phyloP scores from a whole-genome alignment of 2,329 filamentous ascomycete species.

The Colletotrichum musicola region DNA sequence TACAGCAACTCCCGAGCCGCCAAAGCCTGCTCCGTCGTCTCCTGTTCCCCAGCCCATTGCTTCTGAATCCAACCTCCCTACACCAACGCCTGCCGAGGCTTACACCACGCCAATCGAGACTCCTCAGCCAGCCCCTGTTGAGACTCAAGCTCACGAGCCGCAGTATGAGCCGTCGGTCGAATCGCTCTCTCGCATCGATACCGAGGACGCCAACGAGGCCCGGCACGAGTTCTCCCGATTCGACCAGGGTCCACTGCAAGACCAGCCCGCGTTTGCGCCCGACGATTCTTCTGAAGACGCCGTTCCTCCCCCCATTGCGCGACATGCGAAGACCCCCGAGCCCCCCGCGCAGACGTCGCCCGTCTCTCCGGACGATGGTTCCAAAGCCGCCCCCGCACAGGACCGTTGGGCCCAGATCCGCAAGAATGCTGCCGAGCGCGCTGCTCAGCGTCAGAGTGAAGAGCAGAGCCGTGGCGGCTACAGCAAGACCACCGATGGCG shows the following conservation, averaged over 20 bases:
- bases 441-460: slow-evolving; percentile 74
- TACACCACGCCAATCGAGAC: slow-evolving; percentile 38
- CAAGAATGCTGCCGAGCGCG: slow-evolving; percentile 90
- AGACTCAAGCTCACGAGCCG: slow-evolving; percentile 45
- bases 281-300: slow-evolving; percentile 65
- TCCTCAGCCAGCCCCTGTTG: slow-evolving; percentile 34
- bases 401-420: slow-evolving; percentile 97
- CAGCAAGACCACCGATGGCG: slow-evolving; percentile 71
- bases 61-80: slow-evolving; percentile 38
- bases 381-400: slow-evolving; percentile 58
- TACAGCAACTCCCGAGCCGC: slow-evolving; percentile 40
- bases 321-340: slow-evolving; percentile 50
- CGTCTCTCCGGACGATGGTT: slow-evolving; percentile 47
- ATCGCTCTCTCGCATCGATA: slow-evolving; percentile 70
- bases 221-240: slow-evolving; percentile 75
- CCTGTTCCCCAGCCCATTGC: slow-evolving; percentile 39
- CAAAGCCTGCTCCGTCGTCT: slow-evolving; percentile 42
- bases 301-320: slow-evolving; percentile 64
- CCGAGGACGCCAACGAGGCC: slow-evolving; percentile 69
- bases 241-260: slow-evolving; percentile 87
- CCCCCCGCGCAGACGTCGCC: slow-evolving; percentile 45
- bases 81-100: slow-evolving; percentile 37
- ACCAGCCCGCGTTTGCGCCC: slow-evolving; percentile 87
- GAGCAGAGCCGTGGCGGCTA: slow-evolving; percentile 71
- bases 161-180: slow-evolving; percentile 60